These are phyloP conservation scores for Trypanosoma cruzi DNA, from an alignment of 208 protist genomes.

Conservation along the genomic window DNA sequence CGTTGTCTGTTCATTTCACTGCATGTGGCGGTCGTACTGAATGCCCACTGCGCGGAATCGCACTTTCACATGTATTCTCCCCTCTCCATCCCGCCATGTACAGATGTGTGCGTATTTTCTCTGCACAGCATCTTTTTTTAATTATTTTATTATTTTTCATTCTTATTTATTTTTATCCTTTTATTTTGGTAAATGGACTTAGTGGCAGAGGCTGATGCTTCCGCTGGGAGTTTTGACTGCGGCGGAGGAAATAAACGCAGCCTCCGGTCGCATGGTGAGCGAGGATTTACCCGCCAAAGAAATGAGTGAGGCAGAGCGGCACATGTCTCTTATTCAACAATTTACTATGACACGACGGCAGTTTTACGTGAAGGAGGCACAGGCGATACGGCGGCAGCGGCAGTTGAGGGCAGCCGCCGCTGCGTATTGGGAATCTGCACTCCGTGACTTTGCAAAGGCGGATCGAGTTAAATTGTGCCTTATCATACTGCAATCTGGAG, in stretches of 20 bases:
- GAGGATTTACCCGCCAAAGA: slow-evolving; percentile 6
- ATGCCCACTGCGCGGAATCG: not conserved
- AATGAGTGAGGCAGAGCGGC: not conserved
- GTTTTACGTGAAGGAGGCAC: not conserved
- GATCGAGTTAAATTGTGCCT: not conserved
- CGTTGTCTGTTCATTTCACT: not conserved
- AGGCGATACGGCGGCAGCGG: not conserved
- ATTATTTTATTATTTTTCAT: not conserved
- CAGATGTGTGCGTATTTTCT: not conserved
- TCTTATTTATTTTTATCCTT: not conserved
- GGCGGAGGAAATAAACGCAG: not conserved
- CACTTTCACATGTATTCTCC: not conserved
- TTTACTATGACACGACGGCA: not conserved
- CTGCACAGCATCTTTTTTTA: no score
- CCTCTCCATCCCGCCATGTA: no score
- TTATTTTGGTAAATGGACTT: not conserved
- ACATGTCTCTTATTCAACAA: slow-evolving; percentile 11
- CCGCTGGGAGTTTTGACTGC: no score
- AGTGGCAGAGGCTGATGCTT: not conserved
- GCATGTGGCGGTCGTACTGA: not conserved
- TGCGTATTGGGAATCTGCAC: slow-evolving; percentile 1
- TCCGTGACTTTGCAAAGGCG: not conserved
- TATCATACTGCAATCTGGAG: not conserved
- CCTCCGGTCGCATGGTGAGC: slow-evolving; percentile 7
- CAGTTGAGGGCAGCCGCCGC: not conserved